These are phyloP conservation scores for Grammothele lineata DNA, from an alignment of 768 basidiomycete species.

Conservation along the genomic window DNA sequence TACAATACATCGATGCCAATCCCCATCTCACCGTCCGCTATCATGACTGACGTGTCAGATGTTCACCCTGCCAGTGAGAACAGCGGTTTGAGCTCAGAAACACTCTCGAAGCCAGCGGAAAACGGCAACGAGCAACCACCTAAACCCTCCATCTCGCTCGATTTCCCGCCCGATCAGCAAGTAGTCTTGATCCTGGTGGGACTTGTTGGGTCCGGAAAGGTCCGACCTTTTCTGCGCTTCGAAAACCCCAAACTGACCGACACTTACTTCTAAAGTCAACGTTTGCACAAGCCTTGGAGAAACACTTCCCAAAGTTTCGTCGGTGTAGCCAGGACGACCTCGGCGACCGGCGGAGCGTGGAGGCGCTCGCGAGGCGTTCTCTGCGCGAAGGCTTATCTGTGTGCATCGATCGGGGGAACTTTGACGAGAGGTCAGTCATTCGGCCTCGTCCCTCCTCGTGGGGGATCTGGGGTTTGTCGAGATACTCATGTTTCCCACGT, in stretches of 20 bases:
- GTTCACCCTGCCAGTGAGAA: too few species aligned
- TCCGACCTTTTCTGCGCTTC: constrained; percentile 2
- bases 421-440: constrained; percentile 59
- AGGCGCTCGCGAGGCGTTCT: constrained; percentile 47
- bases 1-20: too few species aligned
- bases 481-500: too few species aligned
- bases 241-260: not conserved
- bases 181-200: constrained; percentile 71
- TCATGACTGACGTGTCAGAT: too few species aligned
- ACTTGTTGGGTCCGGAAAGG: constrained; percentile 52
- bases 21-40: too few species aligned
- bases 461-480: not conserved
- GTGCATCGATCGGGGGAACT: constrained; percentile 77
- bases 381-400: constrained; percentile 62
- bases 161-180: constrained; percentile 19
- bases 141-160: too few species aligned
- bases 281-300: constrained; percentile 69
- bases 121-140: too few species aligned
- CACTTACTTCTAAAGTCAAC: constrained; percentile 39
- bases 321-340: constrained; percentile 83
- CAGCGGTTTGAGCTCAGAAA: too few species aligned
- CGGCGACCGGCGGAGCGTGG: constrained; percentile 63
- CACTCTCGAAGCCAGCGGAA: too few species aligned
- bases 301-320: constrained; percentile 53
- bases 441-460: too few species aligned